Evolutionary conservation across 2,329 filamentous ascomycete genomes (phyloP).

Genomic region (Chrysosporium keratinophilum): DNA sequence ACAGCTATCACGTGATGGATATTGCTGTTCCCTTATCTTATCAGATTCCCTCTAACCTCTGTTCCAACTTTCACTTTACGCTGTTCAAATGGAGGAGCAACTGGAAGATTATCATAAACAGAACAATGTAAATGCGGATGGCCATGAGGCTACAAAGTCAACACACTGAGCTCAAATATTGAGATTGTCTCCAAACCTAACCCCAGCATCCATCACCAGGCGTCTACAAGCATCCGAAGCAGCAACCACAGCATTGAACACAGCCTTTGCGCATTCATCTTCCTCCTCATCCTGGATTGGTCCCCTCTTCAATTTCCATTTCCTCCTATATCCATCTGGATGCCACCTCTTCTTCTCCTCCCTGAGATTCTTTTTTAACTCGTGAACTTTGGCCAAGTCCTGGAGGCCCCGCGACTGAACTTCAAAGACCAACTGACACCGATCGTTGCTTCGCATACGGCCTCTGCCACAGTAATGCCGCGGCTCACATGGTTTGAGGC

Average conservation of each 20-base stretch:
- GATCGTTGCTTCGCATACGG: background rate
- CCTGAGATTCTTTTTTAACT: slow-evolving; percentile 12
- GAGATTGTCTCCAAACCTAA: background rate
- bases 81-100: no score
- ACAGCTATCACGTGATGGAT: background rate
- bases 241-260: slow-evolving; percentile 14
- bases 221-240: slow-evolving; percentile 12
- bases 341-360: slow-evolving; percentile 17
- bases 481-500: slow-evolving; percentile 5
- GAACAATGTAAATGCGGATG: no score
- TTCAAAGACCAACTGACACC: slow-evolving; percentile 9
- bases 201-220: background rate
- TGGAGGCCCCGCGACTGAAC: slow-evolving; percentile 7
- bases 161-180: background rate
- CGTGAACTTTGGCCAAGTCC: background rate
- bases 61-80: no score
- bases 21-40: background rate
- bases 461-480: slow-evolving; percentile 1
- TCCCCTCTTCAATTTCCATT: slow-evolving; percentile 12
- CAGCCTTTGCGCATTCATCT: slow-evolving; percentile 16
- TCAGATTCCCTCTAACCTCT: background rate
- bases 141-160: no score
- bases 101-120: no score
- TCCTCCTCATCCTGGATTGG: slow-evolving; percentile 4
- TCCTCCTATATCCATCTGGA: slow-evolving; percentile 13